Evolutionary conservation across 345 rosid species (phyloP), one percentile per base, ranked within the genome.

Genomic region (Kandelia obovata): DNA sequence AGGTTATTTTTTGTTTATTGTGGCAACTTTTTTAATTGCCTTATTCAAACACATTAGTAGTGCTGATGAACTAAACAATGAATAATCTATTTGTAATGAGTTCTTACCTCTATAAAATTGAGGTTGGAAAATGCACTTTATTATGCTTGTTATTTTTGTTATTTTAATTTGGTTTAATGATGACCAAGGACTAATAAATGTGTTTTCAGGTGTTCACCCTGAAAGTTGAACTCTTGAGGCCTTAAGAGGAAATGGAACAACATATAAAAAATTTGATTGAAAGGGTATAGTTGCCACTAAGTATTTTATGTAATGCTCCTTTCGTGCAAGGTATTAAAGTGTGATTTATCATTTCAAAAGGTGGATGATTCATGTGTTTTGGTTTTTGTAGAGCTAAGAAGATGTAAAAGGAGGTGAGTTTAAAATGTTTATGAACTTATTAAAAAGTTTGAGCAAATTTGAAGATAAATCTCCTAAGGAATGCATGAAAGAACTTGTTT

Each of bases 401-500:
- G 99, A 92, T 85, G 97, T 96, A 73, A 92, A 96, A 64, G 97
- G 96, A 77, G 90, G 88, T 20, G 99, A 92, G 61, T 96, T 96
- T 75, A 90, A 84, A 79, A 96, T 96, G 99, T 96, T 96, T 72
- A 88, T 92, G 92, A 98, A 96, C 78, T 96, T 96, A 83, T 75
- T 96, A 68, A 92, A 84, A 81, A 81, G 86, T 77, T 85, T 92
- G 77, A 89, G 81, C 78, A 84, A 90, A 72, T 96, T 90, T 86
- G 98, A 98, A 69, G 96, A 81, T 46, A 89, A 92, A 83, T 97
- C 97, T 68, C 92, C 96, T 77, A 84, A 80, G 26, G 98, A 96
- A 78, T 89, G 96, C 68, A 87, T 92, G 92, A 92, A 85, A 69
- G 99, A 96, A 72, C 97, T 96, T 57, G 83, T 88, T 75, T 91